Base-by-base conservation (phyloP, 768 basidiomycete species). In the Arthromyces matolae region DNA sequence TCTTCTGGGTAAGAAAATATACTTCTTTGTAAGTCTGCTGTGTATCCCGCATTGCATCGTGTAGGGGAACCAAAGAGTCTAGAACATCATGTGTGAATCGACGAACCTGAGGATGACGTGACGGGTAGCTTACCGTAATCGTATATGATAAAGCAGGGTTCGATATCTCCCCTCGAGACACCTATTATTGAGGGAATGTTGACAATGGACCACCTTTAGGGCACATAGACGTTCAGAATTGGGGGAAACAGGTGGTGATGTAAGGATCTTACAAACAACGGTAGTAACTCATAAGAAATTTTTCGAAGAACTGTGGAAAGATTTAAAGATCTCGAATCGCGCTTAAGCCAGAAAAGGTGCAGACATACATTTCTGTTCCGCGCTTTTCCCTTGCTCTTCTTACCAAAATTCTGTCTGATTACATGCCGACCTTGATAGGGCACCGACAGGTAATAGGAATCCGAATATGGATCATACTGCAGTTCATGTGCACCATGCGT, bases 121-220 rank as follows among this genome's bases (percentile, higher is more conserved):
- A 32, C 5, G 6, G 5, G 13, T 7, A 10, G 31, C 29, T 44
- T 25, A 50, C 49, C 41, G 13, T 33, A 44, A 19, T 50, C 27
- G 36, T 50, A 50, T 5, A 50, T 8, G 19, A 50, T 50, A n/a
- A 44, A 50, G 43, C 49, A 50, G 32, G 49, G 49, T 16, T 50
- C 36, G 9, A 44, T 38, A 24, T 50, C 49, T 29, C 49, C 49
- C 20, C 42, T 50, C 10, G 49, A 50, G 13, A 44, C 42, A n/a
- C 49, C 49, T 18, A 50, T 33, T 20, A 50, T 50, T 22, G 36
- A 39, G 39, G 49, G 49, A 10, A 50, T 50, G 18, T 3, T 24
- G 28, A 50, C 41, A 13, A 38, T 18, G 36, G 49, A 50, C 49
- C 49, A 50, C 39, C 49, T 50, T 24, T 20, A 22, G 16, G 13